Evolutionary conservation across 495 filamentous ascomycete genomes (phyloP), one percentile per base, ranked within the genome.

Genomic region (Penicillium goetzii): DNA sequence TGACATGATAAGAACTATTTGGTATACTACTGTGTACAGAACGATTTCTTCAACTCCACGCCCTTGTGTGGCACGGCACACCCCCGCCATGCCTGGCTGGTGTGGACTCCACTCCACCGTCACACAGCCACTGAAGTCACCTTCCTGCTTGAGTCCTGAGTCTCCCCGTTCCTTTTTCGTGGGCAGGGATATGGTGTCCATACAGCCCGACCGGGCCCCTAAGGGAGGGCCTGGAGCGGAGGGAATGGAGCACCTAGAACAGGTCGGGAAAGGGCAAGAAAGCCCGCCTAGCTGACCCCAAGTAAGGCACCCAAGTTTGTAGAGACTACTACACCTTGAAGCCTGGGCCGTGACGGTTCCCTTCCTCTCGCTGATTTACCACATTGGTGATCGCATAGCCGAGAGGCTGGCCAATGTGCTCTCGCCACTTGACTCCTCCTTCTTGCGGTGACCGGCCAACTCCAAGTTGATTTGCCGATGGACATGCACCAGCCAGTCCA

Each of bases 401-500:
- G 88, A 81, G 69, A 93, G 84, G 64, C 80, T 82, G 26, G 85
- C 79, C 70, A 88, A 74, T 51, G 84, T 78, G 41, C 81, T 76
- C 65, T 86, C 81, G 17, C 78, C 70, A 60, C 77, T 66, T 4
- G 78, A 72, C 58, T 92, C 89, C 49, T 92, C 90, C 65, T 87
- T 88, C 73, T 90, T 91, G 70, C 90, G 81, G 72, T 92, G 90
- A 34, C 91, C 91, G 17, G 89, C 82, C 68, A 93, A 78, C 83
- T 97, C 94, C 60, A 97, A 77, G 73, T 96, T 93, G 62, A 98
- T 91, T 70, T 90, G 88, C 67, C 93, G 89, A 72, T 99, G 95
- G 54, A 97, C 80, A 77, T 97, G 92, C 58, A 99, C 95, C 75
- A 99, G 77, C 95, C 95, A 99, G 78, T 99, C 95, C 19, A 98